These are phyloP conservation scores for Sporothrix variecibatus DNA, from an alignment of 2,329 filamentous ascomycete genomes.

Conservation along the genomic window DNA sequence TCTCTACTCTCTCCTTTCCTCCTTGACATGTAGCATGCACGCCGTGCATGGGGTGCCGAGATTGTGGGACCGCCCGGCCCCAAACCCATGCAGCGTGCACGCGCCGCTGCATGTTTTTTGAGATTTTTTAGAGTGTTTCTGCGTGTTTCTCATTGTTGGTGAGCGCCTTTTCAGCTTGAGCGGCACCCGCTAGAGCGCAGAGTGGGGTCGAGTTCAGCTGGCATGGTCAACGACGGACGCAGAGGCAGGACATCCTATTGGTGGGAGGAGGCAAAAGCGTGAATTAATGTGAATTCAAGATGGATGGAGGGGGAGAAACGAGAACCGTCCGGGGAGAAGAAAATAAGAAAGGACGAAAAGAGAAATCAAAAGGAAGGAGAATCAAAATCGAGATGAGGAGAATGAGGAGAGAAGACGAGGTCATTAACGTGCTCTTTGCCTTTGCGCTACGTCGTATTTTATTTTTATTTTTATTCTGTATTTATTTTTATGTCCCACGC, in stretches of 20 bases:
- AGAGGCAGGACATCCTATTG: slow-evolving; percentile 23
- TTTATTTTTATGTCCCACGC: neutral
- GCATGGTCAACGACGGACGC: slow-evolving; percentile 20
- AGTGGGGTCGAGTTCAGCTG: slow-evolving; percentile 29
- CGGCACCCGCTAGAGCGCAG: slow-evolving; percentile 23
- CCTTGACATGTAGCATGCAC: neutral
- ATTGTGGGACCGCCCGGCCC: slow-evolving; percentile 9
- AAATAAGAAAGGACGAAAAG: neutral
- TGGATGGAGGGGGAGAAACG: neutral
- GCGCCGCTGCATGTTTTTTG: slow-evolving; percentile 24
- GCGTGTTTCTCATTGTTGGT: slow-evolving; percentile 15
- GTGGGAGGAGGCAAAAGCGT: neutral
- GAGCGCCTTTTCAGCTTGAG: slow-evolving; percentile 24
- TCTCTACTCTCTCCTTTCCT: neutral
- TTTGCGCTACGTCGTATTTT: neutral
- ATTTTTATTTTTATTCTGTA: neutral
- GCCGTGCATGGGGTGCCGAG: neutral
- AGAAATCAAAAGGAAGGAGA: neutral
- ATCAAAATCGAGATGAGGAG: neutral
- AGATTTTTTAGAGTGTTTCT: neutral
- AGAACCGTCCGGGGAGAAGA: neutral
- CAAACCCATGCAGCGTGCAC: slow-evolving; percentile 9
- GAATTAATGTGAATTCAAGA: slow-evolving; percentile 9
- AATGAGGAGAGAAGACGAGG: neutral
- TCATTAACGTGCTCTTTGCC: neutral